phyloP scores from a whole-genome alignment of 2,329 filamentous ascomycete genomes.

The Orbilia oligospora region DNA sequence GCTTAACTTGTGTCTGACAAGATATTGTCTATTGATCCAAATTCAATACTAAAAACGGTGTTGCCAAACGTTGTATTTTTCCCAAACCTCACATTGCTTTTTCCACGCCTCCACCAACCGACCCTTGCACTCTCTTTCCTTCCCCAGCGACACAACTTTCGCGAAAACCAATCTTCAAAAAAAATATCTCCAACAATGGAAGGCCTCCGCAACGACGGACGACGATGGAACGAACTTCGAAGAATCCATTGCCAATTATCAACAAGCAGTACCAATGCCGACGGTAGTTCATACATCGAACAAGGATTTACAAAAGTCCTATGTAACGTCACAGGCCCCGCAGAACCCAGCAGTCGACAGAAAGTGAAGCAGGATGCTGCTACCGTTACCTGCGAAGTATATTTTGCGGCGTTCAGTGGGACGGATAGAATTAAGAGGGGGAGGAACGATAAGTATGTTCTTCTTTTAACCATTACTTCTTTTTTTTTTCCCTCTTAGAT shows the following conservation, averaged over 20 bases:
- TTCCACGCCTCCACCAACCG: neutral
- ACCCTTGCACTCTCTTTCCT: neutral
- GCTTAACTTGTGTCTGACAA: too few species aligned
- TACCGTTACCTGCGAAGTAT: constrained; percentile 83
- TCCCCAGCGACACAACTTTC: neutral
- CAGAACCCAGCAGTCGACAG: constrained; percentile 74
- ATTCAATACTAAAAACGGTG: too few species aligned
- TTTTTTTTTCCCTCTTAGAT: too few species aligned
- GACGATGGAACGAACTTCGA: constrained; percentile 97
- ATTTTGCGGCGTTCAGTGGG: constrained; percentile 87
- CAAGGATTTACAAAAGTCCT: constrained; percentile 98
- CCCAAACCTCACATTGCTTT: neutral
- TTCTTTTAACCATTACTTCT: too few species aligned
- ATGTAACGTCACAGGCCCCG: constrained; percentile 89
- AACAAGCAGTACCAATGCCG: constrained; percentile 85
- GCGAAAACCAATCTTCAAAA: constrained; percentile 28
- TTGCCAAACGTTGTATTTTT: neutral
- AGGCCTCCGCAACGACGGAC: constrained; percentile 73
- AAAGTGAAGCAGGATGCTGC: constrained; percentile 72
- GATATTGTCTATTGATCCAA: too few species aligned
- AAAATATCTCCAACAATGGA: constrained; percentile 60
- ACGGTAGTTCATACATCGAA: constrained; percentile 92
- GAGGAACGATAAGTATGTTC: constrained; percentile 81
- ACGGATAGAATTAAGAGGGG: constrained; percentile 85
- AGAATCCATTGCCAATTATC: constrained; percentile 89